phyloP scores from a whole-genome alignment of 805 yeast species.

The Ogataea sp. region DNA sequence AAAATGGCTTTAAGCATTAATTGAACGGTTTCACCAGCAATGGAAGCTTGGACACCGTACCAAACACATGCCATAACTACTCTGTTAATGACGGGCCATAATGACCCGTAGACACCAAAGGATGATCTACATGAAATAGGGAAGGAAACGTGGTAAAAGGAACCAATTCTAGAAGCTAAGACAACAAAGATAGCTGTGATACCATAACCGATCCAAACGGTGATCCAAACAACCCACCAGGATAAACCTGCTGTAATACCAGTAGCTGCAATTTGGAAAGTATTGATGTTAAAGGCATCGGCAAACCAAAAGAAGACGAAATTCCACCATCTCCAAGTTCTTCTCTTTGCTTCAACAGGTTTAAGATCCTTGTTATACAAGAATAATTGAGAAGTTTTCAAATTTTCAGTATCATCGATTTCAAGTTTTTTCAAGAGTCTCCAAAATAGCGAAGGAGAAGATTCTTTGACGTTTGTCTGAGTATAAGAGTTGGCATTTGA shows the following conservation, averaged over 20 bases:
- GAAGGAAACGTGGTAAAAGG: constrained; percentile 74
- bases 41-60: constrained; percentile 82
- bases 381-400: constrained; percentile 54
- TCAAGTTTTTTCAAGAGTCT: constrained; percentile 5
- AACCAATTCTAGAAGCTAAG: constrained; percentile 70
- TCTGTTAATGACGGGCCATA: constrained; percentile 85
- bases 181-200: constrained; percentile 64
- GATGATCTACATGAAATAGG: constrained; percentile 78
- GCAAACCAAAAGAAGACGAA: constrained; percentile 80
- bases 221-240: constrained; percentile 90
- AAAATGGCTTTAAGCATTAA: constrained; percentile 72
- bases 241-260: constrained; percentile 70
- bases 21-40: constrained; percentile 78
- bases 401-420: constrained; percentile 20
- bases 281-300: constrained; percentile 82
- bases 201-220: constrained; percentile 80
- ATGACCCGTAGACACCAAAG: constrained; percentile 79
- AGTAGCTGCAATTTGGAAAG: constrained; percentile 88
- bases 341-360: constrained; percentile 67
- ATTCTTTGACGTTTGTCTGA: no score
- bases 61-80: constrained; percentile 74
- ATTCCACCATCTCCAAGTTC: constrained; percentile 84
- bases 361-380: constrained; percentile 67
- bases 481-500: no score
- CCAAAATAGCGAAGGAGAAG: no score